These are phyloP conservation scores for Tricholoma sp. DNA, from an alignment of 768 basidiomycete genomes.

Conservation along the genomic window DNA sequence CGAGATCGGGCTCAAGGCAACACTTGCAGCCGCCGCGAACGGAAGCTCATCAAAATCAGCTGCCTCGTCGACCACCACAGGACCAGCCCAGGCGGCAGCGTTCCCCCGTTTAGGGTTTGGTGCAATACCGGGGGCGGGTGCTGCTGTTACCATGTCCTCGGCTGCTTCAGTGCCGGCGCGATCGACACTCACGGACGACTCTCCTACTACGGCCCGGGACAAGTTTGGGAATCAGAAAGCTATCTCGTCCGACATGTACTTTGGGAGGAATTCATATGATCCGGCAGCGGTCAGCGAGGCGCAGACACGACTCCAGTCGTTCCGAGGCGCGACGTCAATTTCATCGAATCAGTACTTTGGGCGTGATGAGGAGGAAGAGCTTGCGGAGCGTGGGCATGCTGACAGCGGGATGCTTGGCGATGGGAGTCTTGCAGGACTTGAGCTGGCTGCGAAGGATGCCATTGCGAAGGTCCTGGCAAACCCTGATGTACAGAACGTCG, in stretches of 20 bases:
- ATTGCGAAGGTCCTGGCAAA: slow-evolving; percentile 71
- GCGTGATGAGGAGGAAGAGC: slow-evolving; percentile 75
- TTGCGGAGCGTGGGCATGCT: slow-evolving; percentile 32
- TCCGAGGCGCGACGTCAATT: slow-evolving; percentile 90
- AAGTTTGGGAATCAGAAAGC: slow-evolving; percentile 92
- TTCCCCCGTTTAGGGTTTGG: slow-evolving; percentile 84
- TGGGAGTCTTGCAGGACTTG: slow-evolving; percentile 54
- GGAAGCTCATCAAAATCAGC: slow-evolving; percentile 7
- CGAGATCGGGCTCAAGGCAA: slow-evolving; percentile 32
- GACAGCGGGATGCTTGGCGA: slow-evolving; percentile 38
- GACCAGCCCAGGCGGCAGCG: slow-evolving; percentile 27
- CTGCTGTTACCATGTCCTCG: slow-evolving; percentile 42
- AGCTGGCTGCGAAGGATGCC: slow-evolving; percentile 69
- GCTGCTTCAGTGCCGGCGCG: slow-evolving; percentile 21
- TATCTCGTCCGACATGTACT: slow-evolving; percentile 98
- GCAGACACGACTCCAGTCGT: slow-evolving; percentile 72
- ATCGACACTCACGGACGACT: slow-evolving; percentile 40
- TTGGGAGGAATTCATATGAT: slow-evolving; percentile 87
- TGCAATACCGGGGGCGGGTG: slow-evolving; percentile 61
- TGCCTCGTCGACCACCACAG: slow-evolving; percentile 8
- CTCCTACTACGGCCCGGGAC: slow-evolving; percentile 78
- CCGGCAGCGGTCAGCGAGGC: slow-evolving; percentile 67
- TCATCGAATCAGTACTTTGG: slow-evolving; percentile 98
- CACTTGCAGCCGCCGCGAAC: slow-evolving; percentile 20
- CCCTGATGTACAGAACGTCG: slow-evolving; percentile 83